phyloP scores from a whole-genome alignment of 2,329 filamentous ascomycete species.

The Shiraia bambusicola region DNA sequence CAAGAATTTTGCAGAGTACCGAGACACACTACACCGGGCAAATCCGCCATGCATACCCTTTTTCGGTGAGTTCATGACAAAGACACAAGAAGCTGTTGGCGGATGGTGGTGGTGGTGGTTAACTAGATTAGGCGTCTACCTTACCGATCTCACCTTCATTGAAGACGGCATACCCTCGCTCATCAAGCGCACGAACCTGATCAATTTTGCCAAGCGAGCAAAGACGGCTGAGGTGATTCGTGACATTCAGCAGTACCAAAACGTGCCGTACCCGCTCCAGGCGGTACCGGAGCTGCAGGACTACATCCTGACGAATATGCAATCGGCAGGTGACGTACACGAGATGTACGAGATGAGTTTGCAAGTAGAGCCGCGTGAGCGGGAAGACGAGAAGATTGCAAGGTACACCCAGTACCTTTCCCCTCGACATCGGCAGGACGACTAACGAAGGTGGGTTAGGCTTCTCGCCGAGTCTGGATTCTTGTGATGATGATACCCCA shows the following conservation, averaged over 20 bases:
- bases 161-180: slow-evolving; percentile 96
- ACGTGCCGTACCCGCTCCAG: slow-evolving; percentile 90
- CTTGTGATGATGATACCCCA: slow-evolving; percentile 52
- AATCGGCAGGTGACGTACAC: slow-evolving; percentile 90
- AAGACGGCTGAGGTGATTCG: slow-evolving; percentile 98
- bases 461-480: slow-evolving; percentile 58
- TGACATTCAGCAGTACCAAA: slow-evolving; percentile 98
- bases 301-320: slow-evolving; percentile 96
- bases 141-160: slow-evolving; percentile 97
- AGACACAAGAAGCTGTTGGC: neutral
- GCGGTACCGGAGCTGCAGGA: slow-evolving; percentile 90
- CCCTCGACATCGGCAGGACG: slow-evolving; percentile 3
- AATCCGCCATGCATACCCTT: slow-evolving; percentile 98
- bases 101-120: too few relatives aligned
- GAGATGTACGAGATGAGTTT: slow-evolving; percentile 99
- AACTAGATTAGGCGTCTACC: slow-evolving; percentile 72
- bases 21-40: slow-evolving; percentile 86
- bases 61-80: slow-evolving; percentile 71
- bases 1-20: slow-evolving; percentile 97
- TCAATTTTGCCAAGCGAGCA: slow-evolving; percentile 97
- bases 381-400: slow-evolving; percentile 99
- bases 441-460: slow-evolving; percentile 43
- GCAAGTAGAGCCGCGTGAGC: slow-evolving; percentile 87
- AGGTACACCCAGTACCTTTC: slow-evolving; percentile 61
- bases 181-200: slow-evolving; percentile 92